phyloP scores from a whole-genome alignment of 129 eudicot species.

The Calendula officinalis region DNA sequence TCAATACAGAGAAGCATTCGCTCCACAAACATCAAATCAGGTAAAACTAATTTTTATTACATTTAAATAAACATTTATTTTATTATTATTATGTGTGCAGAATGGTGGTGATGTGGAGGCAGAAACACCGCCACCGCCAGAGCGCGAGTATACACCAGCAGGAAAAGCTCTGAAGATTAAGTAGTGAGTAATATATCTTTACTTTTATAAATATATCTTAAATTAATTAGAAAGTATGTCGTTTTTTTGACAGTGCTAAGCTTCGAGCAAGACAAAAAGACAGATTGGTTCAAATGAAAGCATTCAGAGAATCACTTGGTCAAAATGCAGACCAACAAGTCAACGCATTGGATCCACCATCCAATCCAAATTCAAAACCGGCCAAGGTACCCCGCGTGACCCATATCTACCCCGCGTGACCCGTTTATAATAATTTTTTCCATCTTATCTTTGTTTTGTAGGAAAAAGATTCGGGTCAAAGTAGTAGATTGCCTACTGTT shows the following conservation, averaged over 20 bases:
- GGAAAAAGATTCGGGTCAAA: slow-evolving; percentile 14
- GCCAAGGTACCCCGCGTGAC: slow-evolving; percentile 44
- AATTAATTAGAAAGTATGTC: not conserved
- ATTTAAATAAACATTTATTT: not conserved
- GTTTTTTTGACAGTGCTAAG: slow-evolving; percentile 50
- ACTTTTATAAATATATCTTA: no score
- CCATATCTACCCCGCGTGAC: no score
- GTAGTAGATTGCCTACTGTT: slow-evolving; percentile 49
- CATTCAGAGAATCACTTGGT: slow-evolving; percentile 39
- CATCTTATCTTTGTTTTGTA: no score
- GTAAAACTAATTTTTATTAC: slow-evolving; percentile 25
- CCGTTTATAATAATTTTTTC: no score
- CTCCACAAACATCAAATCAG: slow-evolving; percentile 48
- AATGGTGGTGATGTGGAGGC: slow-evolving; percentile 59
- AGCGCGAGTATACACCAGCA: slow-evolving; percentile 73
- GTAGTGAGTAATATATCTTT: slow-evolving; percentile 55
- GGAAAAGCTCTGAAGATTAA: slow-evolving; percentile 80
- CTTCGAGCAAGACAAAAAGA: slow-evolving; percentile 89
- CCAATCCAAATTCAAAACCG: not conserved
- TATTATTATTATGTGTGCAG: slow-evolving; percentile 33
- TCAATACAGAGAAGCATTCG: slow-evolving; percentile 80
- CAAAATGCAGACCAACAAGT: slow-evolving; percentile 26
- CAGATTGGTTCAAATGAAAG: slow-evolving; percentile 55
- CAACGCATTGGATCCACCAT: slow-evolving; percentile 22
- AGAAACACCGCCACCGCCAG: slow-evolving; percentile 76